These are phyloP conservation scores for Tricholoma hemisulphureum DNA, from an alignment of 768 basidiomycete genomes.

Conservation along the genomic window DNA sequence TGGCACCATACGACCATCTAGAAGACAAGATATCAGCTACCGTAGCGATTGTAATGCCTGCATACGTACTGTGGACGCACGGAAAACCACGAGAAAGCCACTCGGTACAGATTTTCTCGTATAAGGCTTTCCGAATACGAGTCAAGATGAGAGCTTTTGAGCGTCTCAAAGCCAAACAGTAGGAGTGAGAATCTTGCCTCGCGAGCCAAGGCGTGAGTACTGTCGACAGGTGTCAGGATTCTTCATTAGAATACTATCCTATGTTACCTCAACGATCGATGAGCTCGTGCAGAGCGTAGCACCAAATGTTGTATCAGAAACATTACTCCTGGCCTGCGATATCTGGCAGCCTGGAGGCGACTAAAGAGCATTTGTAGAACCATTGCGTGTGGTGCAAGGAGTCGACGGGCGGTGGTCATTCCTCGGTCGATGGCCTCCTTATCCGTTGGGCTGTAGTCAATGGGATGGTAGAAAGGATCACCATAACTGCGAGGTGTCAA, in stretches of 20 bases:
- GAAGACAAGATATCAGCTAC: not conserved
- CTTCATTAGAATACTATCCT: not conserved
- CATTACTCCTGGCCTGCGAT: slow-evolving; percentile 82
- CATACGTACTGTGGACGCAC: slow-evolving; percentile 80
- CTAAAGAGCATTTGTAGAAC: slow-evolving; percentile 88
- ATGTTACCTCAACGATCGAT: slow-evolving; percentile 70
- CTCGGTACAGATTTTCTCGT: slow-evolving; percentile 71
- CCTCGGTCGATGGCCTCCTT: slow-evolving; percentile 78
- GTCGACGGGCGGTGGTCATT: slow-evolving; percentile 62
- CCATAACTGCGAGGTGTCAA: slow-evolving; percentile 55
- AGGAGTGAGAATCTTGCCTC: slow-evolving; percentile 90
- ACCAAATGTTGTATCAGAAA: slow-evolving; percentile 83
- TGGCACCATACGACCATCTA: slow-evolving; percentile 97
- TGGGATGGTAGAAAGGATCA: slow-evolving; percentile 84
- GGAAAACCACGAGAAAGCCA: slow-evolving; percentile 92
- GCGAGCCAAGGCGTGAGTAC: slow-evolving; percentile 88
- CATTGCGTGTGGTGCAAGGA: slow-evolving; percentile 80
- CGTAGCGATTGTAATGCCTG: not conserved
- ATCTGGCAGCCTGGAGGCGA: slow-evolving; percentile 90
- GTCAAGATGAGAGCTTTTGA: slow-evolving; percentile 87
- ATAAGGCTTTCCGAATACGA: slow-evolving; percentile 73
- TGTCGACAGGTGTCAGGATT: slow-evolving; percentile 29
- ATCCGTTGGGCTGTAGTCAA: slow-evolving; percentile 89
- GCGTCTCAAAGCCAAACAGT: slow-evolving; percentile 87
- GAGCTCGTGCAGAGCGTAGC: slow-evolving; percentile 71